Percentiles rank a stretch among this genome's conserved stretches.
These are phyloP conservation scores for Limonium bicolor DNA, from an alignment of 148 eudicot species.

Conservation along the genomic window DNA sequence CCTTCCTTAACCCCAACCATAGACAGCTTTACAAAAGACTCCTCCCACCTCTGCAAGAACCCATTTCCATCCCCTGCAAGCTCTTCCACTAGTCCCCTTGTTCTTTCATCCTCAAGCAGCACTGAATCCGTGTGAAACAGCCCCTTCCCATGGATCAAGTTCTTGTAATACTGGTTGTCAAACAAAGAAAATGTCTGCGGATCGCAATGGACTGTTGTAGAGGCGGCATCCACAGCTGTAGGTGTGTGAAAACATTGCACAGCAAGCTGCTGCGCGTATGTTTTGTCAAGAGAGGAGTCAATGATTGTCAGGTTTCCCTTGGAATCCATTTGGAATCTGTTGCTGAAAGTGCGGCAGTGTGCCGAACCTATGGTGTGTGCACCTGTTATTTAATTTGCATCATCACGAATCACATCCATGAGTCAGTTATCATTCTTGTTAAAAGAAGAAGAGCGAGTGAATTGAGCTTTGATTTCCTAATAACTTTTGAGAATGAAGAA, in stretches of 20 bases:
- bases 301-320: slow-evolving; percentile 33
- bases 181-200: slow-evolving; percentile 36
- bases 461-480: too few species aligned
- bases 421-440: neutral
- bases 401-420: neutral
- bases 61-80: slow-evolving; percentile 22
- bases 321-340: slow-evolving; percentile 28
- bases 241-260: slow-evolving; percentile 14
- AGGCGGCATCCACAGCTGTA: slow-evolving; percentile 4
- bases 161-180: slow-evolving; percentile 47
- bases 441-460: too few species aligned
- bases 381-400: slow-evolving; percentile 20
- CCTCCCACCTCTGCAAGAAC: slow-evolving; percentile 33
- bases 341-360: slow-evolving; percentile 46
- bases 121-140: slow-evolving; percentile 53
- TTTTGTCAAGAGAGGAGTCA: slow-evolving; percentile 37
- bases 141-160: slow-evolving; percentile 29
- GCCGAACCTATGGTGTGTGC: slow-evolving; percentile 77
- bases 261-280: slow-evolving; percentile 28
- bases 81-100: slow-evolving; percentile 23
- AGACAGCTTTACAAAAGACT: slow-evolving; percentile 37
- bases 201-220: slow-evolving; percentile 29
- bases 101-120: slow-evolving; percentile 25
- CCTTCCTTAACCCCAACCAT: slow-evolving; percentile 34
- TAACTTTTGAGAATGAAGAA: too few species aligned